A percentile compares a stretch with the other conserved stretches of the same genome.
phyloP scores from a whole-genome alignment of 306 rosid species.

The Malus domestica region DNA sequence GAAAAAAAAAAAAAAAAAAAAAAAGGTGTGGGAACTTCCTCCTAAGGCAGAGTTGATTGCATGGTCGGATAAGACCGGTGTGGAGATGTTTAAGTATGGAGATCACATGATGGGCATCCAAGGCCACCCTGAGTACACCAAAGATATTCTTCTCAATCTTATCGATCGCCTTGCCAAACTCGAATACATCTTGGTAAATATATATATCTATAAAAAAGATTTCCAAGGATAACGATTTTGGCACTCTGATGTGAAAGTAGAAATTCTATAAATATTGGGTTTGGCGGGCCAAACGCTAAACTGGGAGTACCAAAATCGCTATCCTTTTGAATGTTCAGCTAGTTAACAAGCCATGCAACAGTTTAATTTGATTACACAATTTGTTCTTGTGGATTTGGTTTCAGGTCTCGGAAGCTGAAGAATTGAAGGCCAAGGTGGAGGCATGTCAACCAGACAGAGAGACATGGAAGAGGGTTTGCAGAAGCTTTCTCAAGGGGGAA shows the following conservation, averaged over 20 bases:
- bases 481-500: slow-evolving; percentile 54
- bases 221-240: too few relatives aligned
- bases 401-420: slow-evolving; percentile 47
- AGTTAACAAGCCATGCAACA: too few relatives aligned
- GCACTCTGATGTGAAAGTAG: too few relatives aligned
- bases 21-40: slow-evolving; percentile 65
- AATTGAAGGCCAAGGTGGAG: slow-evolving; percentile 38
- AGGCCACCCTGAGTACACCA: slow-evolving; percentile 90
- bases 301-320: too few relatives aligned
- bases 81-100: slow-evolving; percentile 67
- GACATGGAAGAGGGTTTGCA: slow-evolving; percentile 58
- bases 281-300: too few relatives aligned
- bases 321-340: too few relatives aligned
- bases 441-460: slow-evolving; percentile 51
- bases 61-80: slow-evolving; percentile 73
- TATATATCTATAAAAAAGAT: not conserved
- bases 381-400: not conserved
- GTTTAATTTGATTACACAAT: not conserved
- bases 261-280: too few relatives aligned
- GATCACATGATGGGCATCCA: slow-evolving; percentile 86
- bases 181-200: slow-evolving; percentile 36
- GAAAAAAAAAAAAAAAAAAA: not conserved
- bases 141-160: slow-evolving; percentile 62
- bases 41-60: slow-evolving; percentile 67
- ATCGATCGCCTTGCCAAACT: slow-evolving; percentile 58